These are phyloP conservation scores for Hymenoscyphus occultus DNA, from an alignment of 2,329 filamentous ascomycete species.

Conservation along the genomic window DNA sequence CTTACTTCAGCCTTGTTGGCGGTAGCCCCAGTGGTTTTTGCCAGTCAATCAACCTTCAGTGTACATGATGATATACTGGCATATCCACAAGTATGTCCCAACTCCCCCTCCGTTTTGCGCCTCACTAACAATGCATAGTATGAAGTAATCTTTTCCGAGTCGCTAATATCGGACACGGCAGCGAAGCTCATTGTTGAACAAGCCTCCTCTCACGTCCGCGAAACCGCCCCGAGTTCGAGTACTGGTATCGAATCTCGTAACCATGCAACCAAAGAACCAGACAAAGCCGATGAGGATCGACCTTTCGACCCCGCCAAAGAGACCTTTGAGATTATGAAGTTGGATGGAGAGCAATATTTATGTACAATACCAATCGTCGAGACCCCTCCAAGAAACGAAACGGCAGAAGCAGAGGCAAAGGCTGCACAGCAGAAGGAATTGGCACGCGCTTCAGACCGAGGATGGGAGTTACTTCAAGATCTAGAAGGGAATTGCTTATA, in stretches of 20 bases:
- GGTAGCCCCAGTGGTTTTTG: slow-evolving; percentile 41
- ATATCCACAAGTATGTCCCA: slow-evolving; percentile 60
- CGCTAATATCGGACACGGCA: slow-evolving; percentile 56
- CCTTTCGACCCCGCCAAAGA: slow-evolving; percentile 28
- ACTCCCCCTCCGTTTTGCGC: slow-evolving; percentile 6
- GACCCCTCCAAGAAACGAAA: slow-evolving; percentile 45
- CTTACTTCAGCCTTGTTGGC: slow-evolving; percentile 31
- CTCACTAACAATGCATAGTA: slow-evolving; percentile 47
- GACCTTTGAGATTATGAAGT: slow-evolving; percentile 57
- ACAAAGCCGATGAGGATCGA: slow-evolving; percentile 11
- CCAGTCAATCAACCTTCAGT: slow-evolving; percentile 60
- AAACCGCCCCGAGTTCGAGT: slow-evolving; percentile 23
- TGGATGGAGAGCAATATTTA: slow-evolving; percentile 58
- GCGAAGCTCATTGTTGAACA: slow-evolving; percentile 48
- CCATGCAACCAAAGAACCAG: slow-evolving; percentile 13
- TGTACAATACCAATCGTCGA: slow-evolving; percentile 63
- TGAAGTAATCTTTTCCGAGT: slow-evolving; percentile 60
- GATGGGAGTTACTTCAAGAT: slow-evolving; percentile 64
- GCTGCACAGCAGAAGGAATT: slow-evolving; percentile 65
- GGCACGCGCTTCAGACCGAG: slow-evolving; percentile 62
- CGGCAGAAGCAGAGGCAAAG: slow-evolving; percentile 47
- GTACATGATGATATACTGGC: slow-evolving; percentile 71
- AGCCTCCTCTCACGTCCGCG: slow-evolving; percentile 26
- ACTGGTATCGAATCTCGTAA: slow-evolving; percentile 28
- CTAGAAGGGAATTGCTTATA: slow-evolving; percentile 70